phyloP scores from a whole-genome alignment of 345 rosid genomes.

The Abelmoschus esculentus region DNA sequence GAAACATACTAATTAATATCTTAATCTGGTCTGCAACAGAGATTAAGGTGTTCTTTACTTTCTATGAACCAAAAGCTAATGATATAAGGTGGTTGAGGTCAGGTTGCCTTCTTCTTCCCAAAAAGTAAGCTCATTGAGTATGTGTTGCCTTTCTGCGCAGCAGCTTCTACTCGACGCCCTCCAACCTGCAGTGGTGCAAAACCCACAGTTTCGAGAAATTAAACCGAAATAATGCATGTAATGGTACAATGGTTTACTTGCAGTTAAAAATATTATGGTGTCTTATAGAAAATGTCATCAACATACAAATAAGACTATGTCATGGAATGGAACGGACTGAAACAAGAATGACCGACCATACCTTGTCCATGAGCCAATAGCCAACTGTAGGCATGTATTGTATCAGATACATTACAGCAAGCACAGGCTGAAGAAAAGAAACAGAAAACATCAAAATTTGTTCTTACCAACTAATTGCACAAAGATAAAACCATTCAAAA shows the following conservation, averaged over 20 bases:
- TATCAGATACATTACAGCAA: conserved; percentile 79
- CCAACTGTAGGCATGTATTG: conserved; percentile 84
- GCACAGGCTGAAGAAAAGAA: conserved; percentile 63
- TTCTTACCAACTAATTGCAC: neutral
- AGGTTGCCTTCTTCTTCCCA: conserved; percentile 61
- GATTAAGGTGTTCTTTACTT: neutral
- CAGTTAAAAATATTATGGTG: neutral
- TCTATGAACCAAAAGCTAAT: neutral
- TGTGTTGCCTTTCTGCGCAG: conserved; percentile 60
- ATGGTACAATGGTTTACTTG: neutral
- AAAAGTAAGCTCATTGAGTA: conserved; percentile 67
- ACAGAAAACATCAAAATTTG: neutral
- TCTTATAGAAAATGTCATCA: neutral
- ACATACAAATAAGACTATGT: neutral
- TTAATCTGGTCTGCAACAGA: neutral
- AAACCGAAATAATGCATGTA: neutral
- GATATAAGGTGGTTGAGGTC: conserved; percentile 8
- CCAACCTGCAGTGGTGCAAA: conserved; percentile 45
- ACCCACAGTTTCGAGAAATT: neutral
- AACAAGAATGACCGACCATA: conserved; percentile 4
- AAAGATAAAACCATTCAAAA: neutral
- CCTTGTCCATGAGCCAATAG: conserved; percentile 88
- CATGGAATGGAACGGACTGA: neutral
- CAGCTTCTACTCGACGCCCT: conserved; percentile 65
- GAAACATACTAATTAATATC: neutral